A percentile compares a stretch with the other conserved stretches of the same genome.
phyloP scores from a whole-genome alignment of 2,329 filamentous ascomycete genomes.

The Ploettnerulaceae sp. region DNA sequence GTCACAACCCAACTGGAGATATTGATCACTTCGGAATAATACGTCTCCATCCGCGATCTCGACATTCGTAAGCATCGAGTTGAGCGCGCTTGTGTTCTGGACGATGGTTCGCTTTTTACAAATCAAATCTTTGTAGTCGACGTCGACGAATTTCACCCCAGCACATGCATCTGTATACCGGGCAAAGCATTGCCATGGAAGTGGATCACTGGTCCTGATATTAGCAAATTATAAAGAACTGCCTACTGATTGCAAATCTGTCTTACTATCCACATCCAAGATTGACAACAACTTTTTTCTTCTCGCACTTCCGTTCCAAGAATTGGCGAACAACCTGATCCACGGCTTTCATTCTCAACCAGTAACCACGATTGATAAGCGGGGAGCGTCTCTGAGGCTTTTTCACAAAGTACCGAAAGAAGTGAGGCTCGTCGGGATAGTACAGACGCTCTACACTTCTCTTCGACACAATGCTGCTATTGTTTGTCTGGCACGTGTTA shows the following conservation, averaged over 20 bases:
- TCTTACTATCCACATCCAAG: conserved; percentile 87
- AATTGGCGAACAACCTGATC: conserved; percentile 72
- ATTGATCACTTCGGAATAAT: conserved; percentile 62
- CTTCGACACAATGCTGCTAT: conserved; percentile 88
- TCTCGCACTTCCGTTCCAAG: conserved; percentile 51
- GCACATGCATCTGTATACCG: conserved; percentile 56
- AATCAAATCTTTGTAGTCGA: conserved; percentile 82
- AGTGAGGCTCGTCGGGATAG: conserved; percentile 70
- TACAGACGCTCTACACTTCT: conserved; percentile 89
- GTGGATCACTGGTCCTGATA: conserved; percentile 65
- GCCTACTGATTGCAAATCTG: conserved; percentile 28
- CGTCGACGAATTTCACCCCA: conserved; percentile 68
- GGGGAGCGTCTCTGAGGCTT: conserved; percentile 81
- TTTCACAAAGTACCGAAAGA: conserved; percentile 81
- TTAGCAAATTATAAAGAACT: neutral
- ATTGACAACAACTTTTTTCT: conserved; percentile 71
- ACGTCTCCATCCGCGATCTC: conserved; percentile 42
- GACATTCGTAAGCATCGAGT: conserved; percentile 44
- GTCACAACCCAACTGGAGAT: conserved; percentile 78
- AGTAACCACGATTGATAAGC: conserved; percentile 72
- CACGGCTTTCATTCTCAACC: conserved; percentile 78
- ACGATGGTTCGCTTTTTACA: conserved; percentile 67
- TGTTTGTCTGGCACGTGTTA: conserved; percentile 62
- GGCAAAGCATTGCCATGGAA: conserved; percentile 77
- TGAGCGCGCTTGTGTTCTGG: conserved; percentile 55